Conservation (phyloP, 345 rosid species). For the Raphanus raphanistrum region DNA sequence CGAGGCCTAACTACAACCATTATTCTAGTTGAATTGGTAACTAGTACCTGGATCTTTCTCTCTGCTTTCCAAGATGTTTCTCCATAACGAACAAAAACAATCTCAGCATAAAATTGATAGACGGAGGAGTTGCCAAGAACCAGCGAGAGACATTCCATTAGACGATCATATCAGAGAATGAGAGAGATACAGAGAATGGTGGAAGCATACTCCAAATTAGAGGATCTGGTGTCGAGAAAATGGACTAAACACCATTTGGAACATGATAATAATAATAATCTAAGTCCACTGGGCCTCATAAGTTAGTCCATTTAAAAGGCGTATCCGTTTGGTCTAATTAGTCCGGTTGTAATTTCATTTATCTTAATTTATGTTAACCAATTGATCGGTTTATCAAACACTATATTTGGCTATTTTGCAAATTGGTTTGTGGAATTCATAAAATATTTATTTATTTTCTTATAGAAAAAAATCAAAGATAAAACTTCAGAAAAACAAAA, state of each 20-base stretch:
- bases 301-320: not conserved
- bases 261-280: not conserved
- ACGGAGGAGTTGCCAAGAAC: slow-evolving; percentile 2
- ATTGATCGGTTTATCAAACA: not conserved
- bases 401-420: not conserved
- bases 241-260: not conserved
- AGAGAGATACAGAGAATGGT: not conserved
- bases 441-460: too few species aligned
- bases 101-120: slow-evolving; percentile 49
- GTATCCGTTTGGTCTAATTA: too few species aligned
- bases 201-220: slow-evolving; percentile 29
- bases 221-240: too few species aligned
- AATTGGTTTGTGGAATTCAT: not conserved
- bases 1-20: not conserved
- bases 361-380: not conserved
- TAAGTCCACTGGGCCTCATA: not conserved
- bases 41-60: slow-evolving; percentile 64
- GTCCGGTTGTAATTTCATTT: too few species aligned
- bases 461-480: not conserved
- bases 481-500: not conserved
- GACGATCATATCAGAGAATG: not conserved
- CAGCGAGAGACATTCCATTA: slow-evolving; percentile 17
- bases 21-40: not conserved
- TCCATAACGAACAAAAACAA: slow-evolving; percentile 76
- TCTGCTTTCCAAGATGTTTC: slow-evolving; percentile 82